Evolutionary conservation across 2,329 filamentous ascomycete genomes (phyloP), one percentile per base, ranked within the genome.

Genomic region (Cercospora janseana): DNA sequence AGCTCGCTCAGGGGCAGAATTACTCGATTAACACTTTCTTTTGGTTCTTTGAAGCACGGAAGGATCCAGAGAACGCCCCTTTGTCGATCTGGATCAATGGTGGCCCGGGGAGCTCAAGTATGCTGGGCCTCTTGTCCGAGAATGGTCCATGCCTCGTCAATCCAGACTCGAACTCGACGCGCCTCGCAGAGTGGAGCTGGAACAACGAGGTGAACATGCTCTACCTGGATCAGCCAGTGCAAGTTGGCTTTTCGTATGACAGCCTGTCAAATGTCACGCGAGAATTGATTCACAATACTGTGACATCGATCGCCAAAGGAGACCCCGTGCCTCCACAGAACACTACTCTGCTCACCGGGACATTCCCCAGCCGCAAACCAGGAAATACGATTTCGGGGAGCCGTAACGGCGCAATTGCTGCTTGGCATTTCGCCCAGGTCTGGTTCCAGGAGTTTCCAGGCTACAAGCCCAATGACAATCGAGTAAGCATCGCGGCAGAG

Each of bases 361-460:
- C 76, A 2, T 77, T 77, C 29, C 65, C 75, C 1, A 79, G 70
- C 46, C 69, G 71, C 54, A 70, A 72, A 51, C 35, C 57, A 6
- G 71, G 70, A 5, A 60, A 67, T 2, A 73, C 74, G 2, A 74
- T 78, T 0, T 78, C 77, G 34, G 75, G 71, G 4, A 79, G 77
- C 0, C 66, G 72, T 45, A 77, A 77, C 58, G 74, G 77, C 21
- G 79, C 77, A n/a, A 71, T 74, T 54, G 74, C 76, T 6, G 66
- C 81, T 4, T 82, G 80, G 80, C 73, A 79, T 58, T 81, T 82
- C 64, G 73, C 78, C 0, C 80, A 83, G 27, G 74, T 75, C 1
- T 87, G 83, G 73, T 80, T 82, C 47, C 72, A 78, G 4, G 76
- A 80, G 20, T 87, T 87, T 51, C 82, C 81, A 0, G 73, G 75